Base-by-base conservation (phyloP, 371 early-diverging fungal species). In the Racocetra persica region DNA sequence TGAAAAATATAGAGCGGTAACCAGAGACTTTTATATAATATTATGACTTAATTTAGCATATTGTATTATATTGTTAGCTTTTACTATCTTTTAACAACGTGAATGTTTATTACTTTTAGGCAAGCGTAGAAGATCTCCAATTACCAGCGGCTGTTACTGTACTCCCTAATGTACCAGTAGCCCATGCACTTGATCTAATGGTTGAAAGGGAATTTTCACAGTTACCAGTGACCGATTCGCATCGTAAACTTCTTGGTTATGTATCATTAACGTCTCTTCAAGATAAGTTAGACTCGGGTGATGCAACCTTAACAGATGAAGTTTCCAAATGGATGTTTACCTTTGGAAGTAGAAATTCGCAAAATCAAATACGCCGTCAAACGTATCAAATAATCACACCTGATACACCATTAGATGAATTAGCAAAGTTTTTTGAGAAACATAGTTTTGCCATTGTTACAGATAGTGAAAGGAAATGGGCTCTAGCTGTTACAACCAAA, bases 41-140 rank as follows among this genome's bases (percentile, higher is more conserved):
- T 5, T 18, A 57, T n/a, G 5, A 6, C 57, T 57, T 57, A 57
- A 57, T 57, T 14, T 57, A 57, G 5, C 20, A 57, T 20, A 6
- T 22, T 20, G 22, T n/a, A n/a, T n/a, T n/a, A n/a, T n/a, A n/a
- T 20, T 55, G 22, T 57, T 0, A 55, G n/a, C n/a, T n/a, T 55
- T 55, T 55, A 55, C n/a, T 55, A 14, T 55, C 14, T 55, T n/a
- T n/a, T 57, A 10, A 45, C 11, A 62, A 20, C 10, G 11, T 4
- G 36, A 32, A 16, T 65, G 6, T 20, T 65, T 32, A 13, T 51
- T 55, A 26, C n/a, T 20, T 65, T 20, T 20, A 77, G 77, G 94
- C 95, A 4, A 91, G 92, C 75, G 93, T 96, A 1, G 96, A 96
- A 81, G 97, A 96, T 82, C 85, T 96, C 69, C 96, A 96, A 81